Percentiles rank a stretch among this genome's conserved stretches.
Conservation (phyloP, 2,329 filamentous ascomycete species). For the Apiospora hydei region DNA sequence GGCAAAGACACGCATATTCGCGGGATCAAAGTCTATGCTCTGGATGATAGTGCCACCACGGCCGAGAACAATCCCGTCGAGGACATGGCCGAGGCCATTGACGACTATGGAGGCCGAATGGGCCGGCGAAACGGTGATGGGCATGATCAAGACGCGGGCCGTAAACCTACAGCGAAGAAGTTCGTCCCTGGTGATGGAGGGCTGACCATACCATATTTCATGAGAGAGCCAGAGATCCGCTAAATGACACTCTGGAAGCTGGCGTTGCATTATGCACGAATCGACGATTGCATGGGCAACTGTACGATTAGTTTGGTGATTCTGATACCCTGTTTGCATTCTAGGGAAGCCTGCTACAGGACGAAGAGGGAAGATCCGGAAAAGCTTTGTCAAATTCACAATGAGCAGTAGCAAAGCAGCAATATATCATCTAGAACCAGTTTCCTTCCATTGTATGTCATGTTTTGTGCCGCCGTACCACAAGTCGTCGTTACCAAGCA, state of each 20-base stretch:
- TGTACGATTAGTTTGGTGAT: not conserved
- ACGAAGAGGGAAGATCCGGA: not conserved
- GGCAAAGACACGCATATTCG: conserved; percentile 98
- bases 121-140: conserved; percentile 39
- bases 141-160: conserved; percentile 43
- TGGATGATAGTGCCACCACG: conserved; percentile 54
- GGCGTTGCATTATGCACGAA: too few species aligned
- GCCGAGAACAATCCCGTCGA: conserved; percentile 46
- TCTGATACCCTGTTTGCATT: conserved; percentile 13
- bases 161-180: conserved; percentile 38
- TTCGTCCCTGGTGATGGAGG: conserved; percentile 44
- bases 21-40: conserved; percentile 84
- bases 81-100: conserved; percentile 43
- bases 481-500: not conserved
- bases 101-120: conserved; percentile 39
- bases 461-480: not conserved
- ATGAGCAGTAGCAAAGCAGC: not conserved
- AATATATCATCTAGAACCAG: not conserved
- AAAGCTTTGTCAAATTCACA: not conserved
- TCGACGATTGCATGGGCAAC: not conserved
- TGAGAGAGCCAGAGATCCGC: conserved; percentile 52
- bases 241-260: conserved; percentile 31
- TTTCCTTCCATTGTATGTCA: not conserved
- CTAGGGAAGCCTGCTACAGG: not conserved
- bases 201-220: conserved; percentile 47